phyloP scores from a whole-genome alignment of 345 rosid genomes.

The Triadica sebifera region DNA sequence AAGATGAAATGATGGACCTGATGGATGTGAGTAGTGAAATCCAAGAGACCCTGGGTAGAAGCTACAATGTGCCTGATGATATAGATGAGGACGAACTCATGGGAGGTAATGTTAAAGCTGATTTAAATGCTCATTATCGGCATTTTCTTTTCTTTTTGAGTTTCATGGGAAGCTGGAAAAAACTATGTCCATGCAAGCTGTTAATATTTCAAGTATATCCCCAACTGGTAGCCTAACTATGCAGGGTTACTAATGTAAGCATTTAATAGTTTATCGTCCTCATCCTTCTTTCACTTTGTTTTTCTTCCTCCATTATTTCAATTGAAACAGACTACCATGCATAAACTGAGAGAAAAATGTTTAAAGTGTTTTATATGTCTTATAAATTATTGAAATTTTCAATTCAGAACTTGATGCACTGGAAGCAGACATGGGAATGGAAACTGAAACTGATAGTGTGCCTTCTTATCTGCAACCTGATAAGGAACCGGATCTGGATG shows the following conservation, averaged over 20 bases:
- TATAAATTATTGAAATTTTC: not conserved
- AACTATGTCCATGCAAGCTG: not conserved
- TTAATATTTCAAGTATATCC: not conserved
- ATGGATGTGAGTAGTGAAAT: constrained; percentile 96
- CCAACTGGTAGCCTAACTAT: not conserved
- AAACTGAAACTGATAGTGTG: constrained; percentile 74
- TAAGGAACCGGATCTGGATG: constrained; percentile 62
- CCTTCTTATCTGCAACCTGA: constrained; percentile 99
- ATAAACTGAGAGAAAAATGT: not conserved
- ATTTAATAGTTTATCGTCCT: not conserved
- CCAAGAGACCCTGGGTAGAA: constrained; percentile 94
- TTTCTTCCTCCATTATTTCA: not conserved
- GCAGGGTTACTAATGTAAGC: not conserved
- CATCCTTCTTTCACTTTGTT: not conserved
- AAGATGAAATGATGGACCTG: constrained; percentile 99
- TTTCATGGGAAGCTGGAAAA: constrained; percentile 5
- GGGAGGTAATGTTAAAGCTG: constrained; percentile 63
- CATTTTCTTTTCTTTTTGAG: not conserved
- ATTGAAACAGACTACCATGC: not conserved
- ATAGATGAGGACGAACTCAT: constrained; percentile 96
- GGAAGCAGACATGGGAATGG: constrained; percentile 97
- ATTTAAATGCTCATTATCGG: not conserved
- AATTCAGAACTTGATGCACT: constrained; percentile 88
- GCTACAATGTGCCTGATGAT: constrained; percentile 93
- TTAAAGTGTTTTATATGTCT: not conserved